A percentile compares a stretch with the other conserved stretches of the same genome.
Evolutionary conservation across 176 grass and related monocot genomes (phyloP).

Genomic region (Miscanthus lutarioriparius): DNA sequence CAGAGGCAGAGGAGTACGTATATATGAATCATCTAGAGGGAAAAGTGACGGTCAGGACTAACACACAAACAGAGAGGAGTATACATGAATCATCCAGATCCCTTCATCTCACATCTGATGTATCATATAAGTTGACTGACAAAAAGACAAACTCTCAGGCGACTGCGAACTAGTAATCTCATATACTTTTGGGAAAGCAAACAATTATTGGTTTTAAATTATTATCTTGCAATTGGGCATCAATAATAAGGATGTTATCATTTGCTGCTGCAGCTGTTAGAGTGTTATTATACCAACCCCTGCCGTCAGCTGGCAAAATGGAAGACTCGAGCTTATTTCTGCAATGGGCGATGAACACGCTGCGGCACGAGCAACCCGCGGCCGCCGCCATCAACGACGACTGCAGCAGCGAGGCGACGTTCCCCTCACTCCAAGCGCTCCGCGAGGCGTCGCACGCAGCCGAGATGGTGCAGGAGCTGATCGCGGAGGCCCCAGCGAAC

Average conservation of each 20-base stretch:
- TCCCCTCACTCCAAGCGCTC: constrained; percentile 42
- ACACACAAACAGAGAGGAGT: no score
- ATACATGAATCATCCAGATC: no score
- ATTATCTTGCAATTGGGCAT: not conserved
- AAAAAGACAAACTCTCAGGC: no score
- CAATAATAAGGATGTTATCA: not conserved
- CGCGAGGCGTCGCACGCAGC: constrained; percentile 6
- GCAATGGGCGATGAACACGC: constrained; percentile 47
- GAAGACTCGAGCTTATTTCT: constrained; percentile 43
- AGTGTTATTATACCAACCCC: not conserved
- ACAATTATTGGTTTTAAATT: not conserved
- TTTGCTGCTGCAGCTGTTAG: not conserved
- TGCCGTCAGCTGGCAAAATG: not conserved
- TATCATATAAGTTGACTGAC: no score
- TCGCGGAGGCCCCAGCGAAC: not conserved
- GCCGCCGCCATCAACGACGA: not conserved
- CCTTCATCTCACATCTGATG: no score
- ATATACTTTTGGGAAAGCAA: not conserved
- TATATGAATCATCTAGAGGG: no score
- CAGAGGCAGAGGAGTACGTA: no score
- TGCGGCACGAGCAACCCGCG: constrained; percentile 31
- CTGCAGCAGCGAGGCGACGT: not conserved
- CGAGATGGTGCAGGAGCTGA: constrained; percentile 15
- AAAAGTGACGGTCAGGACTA: no score
- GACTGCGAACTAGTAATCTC: no score